A percentile compares a stretch with the other conserved stretches of the same genome.
Conservation (phyloP, 2,329 filamentous ascomycete genomes). For the Pseudogymnoascus sp. region DNA sequence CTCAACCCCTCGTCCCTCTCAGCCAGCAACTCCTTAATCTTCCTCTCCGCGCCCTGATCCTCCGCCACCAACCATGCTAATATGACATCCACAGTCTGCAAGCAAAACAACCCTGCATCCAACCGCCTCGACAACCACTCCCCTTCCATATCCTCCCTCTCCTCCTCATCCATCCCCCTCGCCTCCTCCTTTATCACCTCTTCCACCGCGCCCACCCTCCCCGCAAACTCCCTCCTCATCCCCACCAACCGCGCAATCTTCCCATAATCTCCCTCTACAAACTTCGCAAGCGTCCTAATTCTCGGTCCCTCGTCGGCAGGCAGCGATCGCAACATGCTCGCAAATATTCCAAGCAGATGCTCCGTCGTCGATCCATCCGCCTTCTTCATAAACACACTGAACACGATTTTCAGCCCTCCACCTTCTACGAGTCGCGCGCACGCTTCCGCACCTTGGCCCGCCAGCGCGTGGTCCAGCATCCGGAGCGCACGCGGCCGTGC, state of each 20-base stretch:
- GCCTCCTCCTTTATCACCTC: slow-evolving; percentile 52
- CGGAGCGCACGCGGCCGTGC: slow-evolving; percentile 71
- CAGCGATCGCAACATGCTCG: slow-evolving; percentile 69
- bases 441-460: slow-evolving; percentile 50
- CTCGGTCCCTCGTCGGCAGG: slow-evolving; percentile 69
- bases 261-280: slow-evolving; percentile 88
- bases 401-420: slow-evolving; percentile 75
- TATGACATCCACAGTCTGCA: slow-evolving; percentile 77
- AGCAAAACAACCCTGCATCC: slow-evolving; percentile 73
- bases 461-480: slow-evolving; percentile 73
- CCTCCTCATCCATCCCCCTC: slow-evolving; percentile 44
- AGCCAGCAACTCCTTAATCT: slow-evolving; percentile 54
- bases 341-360: slow-evolving; percentile 78
- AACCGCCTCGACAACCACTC: slow-evolving; percentile 69
- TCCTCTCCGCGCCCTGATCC: slow-evolving; percentile 64
- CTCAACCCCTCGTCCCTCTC: slow-evolving; percentile 59
- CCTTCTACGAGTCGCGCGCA: slow-evolving; percentile 74
- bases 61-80: slow-evolving; percentile 89
- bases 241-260: slow-evolving; percentile 68
- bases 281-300: slow-evolving; percentile 84
- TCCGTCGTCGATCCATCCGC: slow-evolving; percentile 60
- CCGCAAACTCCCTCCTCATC: slow-evolving; percentile 62
- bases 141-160: slow-evolving; percentile 52
- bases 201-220: slow-evolving; percentile 54
- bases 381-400: slow-evolving; percentile 82